Evolutionary conservation across 23 red algal species (phyloP), one percentile per base, ranked within the genome.

Genomic region (Gracilaria caudata): DNA sequence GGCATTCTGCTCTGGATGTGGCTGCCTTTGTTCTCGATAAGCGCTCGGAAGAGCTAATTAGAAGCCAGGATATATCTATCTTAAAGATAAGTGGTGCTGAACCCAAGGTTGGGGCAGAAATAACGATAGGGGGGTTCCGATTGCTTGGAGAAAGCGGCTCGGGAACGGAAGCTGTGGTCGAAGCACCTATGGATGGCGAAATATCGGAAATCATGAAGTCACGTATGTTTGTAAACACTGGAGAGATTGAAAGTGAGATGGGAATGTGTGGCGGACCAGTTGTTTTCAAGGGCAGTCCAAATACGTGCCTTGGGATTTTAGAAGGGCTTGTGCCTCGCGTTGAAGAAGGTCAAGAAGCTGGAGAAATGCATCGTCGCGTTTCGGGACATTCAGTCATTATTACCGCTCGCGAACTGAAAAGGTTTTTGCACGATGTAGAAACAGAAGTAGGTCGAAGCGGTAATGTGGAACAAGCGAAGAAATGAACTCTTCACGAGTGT

Each of bases 181-280:
- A 45, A 11, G 57, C 64, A 28, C 56, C 64, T 51, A 51, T 86
- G 30, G 40, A 53, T 7, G 90, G 90, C 7, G 53, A 43, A 7
- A 56, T 92, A 54, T 83, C 89, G 6, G 89, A 92, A 77, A 16
- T 71, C 11, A 24, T 64, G 19, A 28, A 71, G 29, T 61, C 77
- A 3, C 79, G 90, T 8, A 72, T 64, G 7, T 86, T 93, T 41
- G 81, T 93, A 7, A 57, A 86, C 45, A 93, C 90, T 4, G 90
- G 81, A 25, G 51, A 38, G 7, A 54, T 66, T 33, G 82, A 86
- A 51, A 79, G 60, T 12, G 90, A 86, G 44, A 85, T 93, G 90
- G 90, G 90, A 33, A 93, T 93, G 90, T 93, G 90, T 37, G 90
- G 90, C 17, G 90, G 90, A 47, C 90, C 90, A 13, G 90, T 93